Base-by-base conservation (phyloP, 139 green algal species). In the Gonium pectorale region DNA sequence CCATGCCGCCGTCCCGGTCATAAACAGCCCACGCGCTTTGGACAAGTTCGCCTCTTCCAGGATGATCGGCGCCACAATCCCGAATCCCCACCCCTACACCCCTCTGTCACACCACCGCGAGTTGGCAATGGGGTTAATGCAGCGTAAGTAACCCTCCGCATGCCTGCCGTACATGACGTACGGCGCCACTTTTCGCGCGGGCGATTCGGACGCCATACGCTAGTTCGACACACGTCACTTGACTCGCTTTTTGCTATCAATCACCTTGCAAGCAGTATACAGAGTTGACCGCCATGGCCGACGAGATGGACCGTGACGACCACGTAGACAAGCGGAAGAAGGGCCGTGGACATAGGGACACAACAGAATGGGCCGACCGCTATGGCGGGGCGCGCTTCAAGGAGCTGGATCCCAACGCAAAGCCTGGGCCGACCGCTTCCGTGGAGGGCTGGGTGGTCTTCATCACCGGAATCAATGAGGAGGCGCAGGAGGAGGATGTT, bases 361-460 rank as follows among this genome's bases (percentile, higher is more conserved):
- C 59, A 22, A 56, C 67, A 1, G 71, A 89, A 35, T 79, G 79
- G 69, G 85, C 73, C 26, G 69, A 86, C 29, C 78, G 85, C 3
- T 89, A 89, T 72, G 85, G 78, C 1, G 66, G 70, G 11, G 70
- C 85, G 38, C 66, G 67, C 13, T 89, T 89, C 62, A 78, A 54
- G 59, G 85, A 89, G 79, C 62, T 89, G 51, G 75, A 89, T 63
- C 69, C 78, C 31, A 79, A 68, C 40, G 22, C 86, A 51, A 81
- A 70, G 35, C 80, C 81, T 33, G 88, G 88, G 9, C 88, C 88
- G 7, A 87, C 81, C 2, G 46, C 71, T 0, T 90, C 94, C 46
- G 94, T 99, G 62, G 97, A 99, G 82, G 97, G 97, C 67, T 99
- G 96, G 96, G 95, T 99, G 22, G 68, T 99, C 27, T 93, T 99